Conservation (phyloP, 345 rosid species). For the Nephelium lappaceum region DNA sequence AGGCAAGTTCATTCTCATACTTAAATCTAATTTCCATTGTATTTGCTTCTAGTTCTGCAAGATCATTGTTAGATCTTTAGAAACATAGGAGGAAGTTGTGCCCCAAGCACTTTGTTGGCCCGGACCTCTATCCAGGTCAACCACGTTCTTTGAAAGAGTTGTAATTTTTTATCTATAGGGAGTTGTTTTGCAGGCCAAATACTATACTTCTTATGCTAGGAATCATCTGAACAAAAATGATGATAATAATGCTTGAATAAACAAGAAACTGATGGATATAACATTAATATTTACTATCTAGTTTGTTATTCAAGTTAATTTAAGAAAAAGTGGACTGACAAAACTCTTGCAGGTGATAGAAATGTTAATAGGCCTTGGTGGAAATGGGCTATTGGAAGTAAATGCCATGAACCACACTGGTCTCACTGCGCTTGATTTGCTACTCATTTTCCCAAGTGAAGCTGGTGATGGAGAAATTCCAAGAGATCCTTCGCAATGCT, state of each 20-base stretch:
- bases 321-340: neutral
- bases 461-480: conserved; percentile 59
- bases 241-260: neutral
- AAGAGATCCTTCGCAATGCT: conserved; percentile 37
- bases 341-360: conserved; percentile 46
- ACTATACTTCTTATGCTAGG: too few relatives aligned
- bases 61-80: too few relatives aligned
- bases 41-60: neutral
- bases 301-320: neutral
- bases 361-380: conserved; percentile 35
- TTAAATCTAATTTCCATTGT: neutral
- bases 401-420: conserved; percentile 46
- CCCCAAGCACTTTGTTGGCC: neutral
- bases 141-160: too few relatives aligned
- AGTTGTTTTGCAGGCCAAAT: too few relatives aligned
- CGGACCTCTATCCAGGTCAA: neutral
- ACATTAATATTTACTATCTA: neutral
- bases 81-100: too few relatives aligned
- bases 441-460: conserved; percentile 56
- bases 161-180: too few relatives aligned
- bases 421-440: conserved; percentile 52
- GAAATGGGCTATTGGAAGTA: conserved; percentile 34
- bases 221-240: too few relatives aligned
- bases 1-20: conserved; percentile 26
- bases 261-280: neutral